Percentiles rank a stretch among this genome's conserved stretches.
phyloP scores from a whole-genome alignment of 176 grass and related monocot species.

The Oryza longistaminata region DNA sequence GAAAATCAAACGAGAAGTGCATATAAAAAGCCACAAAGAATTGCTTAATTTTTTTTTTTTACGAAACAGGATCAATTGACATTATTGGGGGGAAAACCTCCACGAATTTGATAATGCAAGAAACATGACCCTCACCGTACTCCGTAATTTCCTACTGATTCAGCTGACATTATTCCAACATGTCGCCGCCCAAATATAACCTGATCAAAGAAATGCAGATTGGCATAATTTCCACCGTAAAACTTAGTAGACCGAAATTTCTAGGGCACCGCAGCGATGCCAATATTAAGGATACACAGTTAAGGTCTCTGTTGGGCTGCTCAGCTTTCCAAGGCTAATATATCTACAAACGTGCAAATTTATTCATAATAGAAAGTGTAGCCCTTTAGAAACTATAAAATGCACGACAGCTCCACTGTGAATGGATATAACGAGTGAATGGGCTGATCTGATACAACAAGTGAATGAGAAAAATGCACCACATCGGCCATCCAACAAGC shows the following conservation, averaged over 20 bases:
- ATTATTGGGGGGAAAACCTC: neutral
- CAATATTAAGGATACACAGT: neutral
- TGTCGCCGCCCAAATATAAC: constrained; percentile 79
- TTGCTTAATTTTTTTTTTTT: neutral
- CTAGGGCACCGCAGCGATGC: neutral
- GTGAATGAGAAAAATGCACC: neutral
- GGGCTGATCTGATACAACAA: no score
- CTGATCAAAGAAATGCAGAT: constrained; percentile 36
- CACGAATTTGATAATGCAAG: constrained; percentile 8
- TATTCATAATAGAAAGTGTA: neutral
- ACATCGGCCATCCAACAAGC: neutral
- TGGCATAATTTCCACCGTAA: neutral
- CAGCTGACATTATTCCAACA: constrained; percentile 96
- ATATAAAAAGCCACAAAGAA: neutral
- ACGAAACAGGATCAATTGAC: neutral
- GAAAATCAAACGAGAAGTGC: neutral
- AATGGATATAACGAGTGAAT: neutral
- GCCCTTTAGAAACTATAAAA: neutral
- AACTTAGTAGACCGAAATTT: neutral
- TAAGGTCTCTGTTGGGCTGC: neutral
- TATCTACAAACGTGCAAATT: neutral
- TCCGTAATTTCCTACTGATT: constrained; percentile 90
- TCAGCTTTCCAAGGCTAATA: neutral
- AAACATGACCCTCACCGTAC: constrained; percentile 55
- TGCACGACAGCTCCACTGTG: neutral